Conservation (phyloP, 139 green algal genomes). For the Ulvella scutata region DNA sequence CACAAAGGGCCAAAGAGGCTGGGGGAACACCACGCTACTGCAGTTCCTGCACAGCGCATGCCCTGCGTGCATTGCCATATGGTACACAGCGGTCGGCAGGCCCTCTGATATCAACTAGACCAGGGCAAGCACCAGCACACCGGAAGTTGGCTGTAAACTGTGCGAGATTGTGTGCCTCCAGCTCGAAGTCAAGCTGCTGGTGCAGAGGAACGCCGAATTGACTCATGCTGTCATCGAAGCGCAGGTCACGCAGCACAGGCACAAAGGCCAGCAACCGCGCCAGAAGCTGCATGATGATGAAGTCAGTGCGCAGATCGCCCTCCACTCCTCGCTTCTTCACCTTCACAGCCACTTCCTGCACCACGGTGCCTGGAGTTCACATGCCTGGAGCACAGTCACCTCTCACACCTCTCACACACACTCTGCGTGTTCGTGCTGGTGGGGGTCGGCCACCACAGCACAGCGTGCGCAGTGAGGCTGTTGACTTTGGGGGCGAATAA, state of each 20-base stretch:
- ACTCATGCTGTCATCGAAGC: slow-evolving; percentile 62
- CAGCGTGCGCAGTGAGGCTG: too few relatives aligned
- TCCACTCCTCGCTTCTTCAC: slow-evolving; percentile 62
- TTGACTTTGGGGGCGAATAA: too few relatives aligned
- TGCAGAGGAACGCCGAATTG: slow-evolving; percentile 75
- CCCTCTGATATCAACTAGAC: background rate
- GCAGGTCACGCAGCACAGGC: slow-evolving; percentile 38
- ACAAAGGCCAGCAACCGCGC: slow-evolving; percentile 23
- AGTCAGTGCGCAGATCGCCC: slow-evolving; percentile 57
- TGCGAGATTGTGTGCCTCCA: slow-evolving; percentile 53
- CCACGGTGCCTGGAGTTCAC: background rate
- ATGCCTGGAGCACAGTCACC: background rate
- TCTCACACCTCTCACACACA: too few relatives aligned
- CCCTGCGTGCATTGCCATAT: too few relatives aligned
- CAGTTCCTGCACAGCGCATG: slow-evolving; percentile 25
- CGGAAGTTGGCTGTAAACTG: slow-evolving; percentile 32
- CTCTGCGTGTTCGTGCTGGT: too few relatives aligned
- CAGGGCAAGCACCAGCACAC: background rate
- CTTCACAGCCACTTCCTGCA: slow-evolving; percentile 46
- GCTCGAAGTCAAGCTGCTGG: slow-evolving; percentile 67
- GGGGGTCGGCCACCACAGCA: too few relatives aligned
- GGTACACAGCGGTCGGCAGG: background rate
- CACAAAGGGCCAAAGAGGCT: slow-evolving; percentile 66
- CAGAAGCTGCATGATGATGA: slow-evolving; percentile 61
- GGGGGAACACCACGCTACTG: slow-evolving; percentile 42